Conservation (phyloP, 2,329 filamentous ascomycete species). For the Elsinoe australis region DNA sequence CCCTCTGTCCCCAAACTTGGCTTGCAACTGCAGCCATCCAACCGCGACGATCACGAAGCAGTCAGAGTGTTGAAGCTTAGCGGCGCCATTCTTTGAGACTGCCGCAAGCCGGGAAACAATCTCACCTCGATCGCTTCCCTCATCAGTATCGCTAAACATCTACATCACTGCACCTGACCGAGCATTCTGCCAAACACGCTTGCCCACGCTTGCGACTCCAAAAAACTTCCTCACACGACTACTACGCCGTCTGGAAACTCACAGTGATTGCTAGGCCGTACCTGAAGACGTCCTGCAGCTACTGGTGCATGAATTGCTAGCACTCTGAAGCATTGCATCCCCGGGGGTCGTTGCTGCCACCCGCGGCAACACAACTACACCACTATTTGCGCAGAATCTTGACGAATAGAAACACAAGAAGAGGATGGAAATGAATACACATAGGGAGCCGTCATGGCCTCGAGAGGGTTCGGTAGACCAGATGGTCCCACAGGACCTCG, state of each 20-base stretch:
- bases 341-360: constrained; percentile 19
- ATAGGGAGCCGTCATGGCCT: constrained; percentile 32
- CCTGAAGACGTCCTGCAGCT: background rate
- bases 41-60: background rate
- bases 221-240: no score
- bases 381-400: background rate
- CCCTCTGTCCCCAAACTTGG: background rate
- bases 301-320: constrained; percentile 1
- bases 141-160: no score
- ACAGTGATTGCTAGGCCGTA: no score
- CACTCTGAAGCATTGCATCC: constrained; percentile 3
- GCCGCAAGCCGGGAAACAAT: constrained; percentile 6
- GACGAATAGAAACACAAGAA: background rate
- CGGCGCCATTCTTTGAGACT: background rate
- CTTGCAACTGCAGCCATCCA: background rate
- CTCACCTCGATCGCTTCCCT: constrained; percentile 5
- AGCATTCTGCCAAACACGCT: background rate
- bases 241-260: no score
- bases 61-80: background rate
- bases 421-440: constrained; percentile 14
- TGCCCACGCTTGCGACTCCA: constrained; percentile 12
- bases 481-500: constrained; percentile 29
- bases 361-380: constrained; percentile 18
- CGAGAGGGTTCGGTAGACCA: constrained; percentile 34
- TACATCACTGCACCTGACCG: no score